phyloP scores from a whole-genome alignment of 1,284 basidiomycete genomes.

The Pseudozyma flocculosa region DNA sequence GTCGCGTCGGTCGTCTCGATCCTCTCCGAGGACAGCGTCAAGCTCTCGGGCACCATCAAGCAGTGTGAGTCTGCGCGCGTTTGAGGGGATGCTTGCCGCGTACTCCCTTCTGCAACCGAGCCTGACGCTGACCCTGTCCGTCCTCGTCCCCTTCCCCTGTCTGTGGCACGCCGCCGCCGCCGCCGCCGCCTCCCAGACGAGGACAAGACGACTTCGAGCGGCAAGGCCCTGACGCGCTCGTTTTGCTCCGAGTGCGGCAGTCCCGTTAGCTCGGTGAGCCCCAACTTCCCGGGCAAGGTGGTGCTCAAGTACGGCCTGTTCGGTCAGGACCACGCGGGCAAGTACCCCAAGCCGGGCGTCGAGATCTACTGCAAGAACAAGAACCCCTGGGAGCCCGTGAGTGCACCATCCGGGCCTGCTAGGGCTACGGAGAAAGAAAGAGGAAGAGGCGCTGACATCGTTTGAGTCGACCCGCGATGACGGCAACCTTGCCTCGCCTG shows the following conservation, averaged over 20 bases:
- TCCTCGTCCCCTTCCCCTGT: too few species aligned
- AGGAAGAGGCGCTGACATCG: too few species aligned
- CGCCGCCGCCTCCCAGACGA: not conserved
- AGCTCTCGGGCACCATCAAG: slow-evolving; percentile 16
- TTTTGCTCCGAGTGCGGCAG: slow-evolving; percentile 19
- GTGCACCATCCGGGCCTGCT: too few species aligned
- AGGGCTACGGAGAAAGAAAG: too few species aligned
- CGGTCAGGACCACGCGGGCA: slow-evolving; percentile 4
- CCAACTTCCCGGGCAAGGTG: slow-evolving; percentile 4
- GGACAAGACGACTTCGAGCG: slow-evolving; percentile 12
- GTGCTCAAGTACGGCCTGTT: slow-evolving; percentile 30
- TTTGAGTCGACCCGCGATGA: too few species aligned
- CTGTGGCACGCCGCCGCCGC: too few species aligned
- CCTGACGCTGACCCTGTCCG: too few species aligned
- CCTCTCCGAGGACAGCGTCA: slow-evolving; percentile 13
- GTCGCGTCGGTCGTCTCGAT: slow-evolving; percentile 19
- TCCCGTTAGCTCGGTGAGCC: slow-evolving; percentile 7
- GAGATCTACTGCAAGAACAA: slow-evolving; percentile 17
- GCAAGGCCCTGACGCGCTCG: slow-evolving; percentile 7
- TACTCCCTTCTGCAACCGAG: too few species aligned
- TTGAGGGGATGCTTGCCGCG: too few species aligned
- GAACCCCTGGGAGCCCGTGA: slow-evolving; percentile 11
- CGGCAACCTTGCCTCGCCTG: too few species aligned
- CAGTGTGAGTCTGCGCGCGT: slow-evolving; percentile 8
- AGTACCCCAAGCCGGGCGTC: slow-evolving; percentile 6